Percentiles rank a stretch among this genome's conserved stretches.
Conservation (phyloP, 805 yeast species). For the Candida pini region DNA sequence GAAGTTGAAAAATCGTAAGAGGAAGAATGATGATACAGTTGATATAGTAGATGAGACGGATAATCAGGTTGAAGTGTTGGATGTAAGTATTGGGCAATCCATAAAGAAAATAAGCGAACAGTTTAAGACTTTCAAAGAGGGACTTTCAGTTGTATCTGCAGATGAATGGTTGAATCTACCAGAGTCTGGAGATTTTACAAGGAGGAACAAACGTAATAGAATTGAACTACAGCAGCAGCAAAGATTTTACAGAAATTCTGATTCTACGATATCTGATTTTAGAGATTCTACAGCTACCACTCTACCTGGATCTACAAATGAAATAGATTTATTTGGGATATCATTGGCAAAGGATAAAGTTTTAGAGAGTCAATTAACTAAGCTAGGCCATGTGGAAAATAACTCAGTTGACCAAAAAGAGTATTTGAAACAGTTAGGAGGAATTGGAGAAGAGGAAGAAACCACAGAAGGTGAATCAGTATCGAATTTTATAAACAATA, state of each 20-base stretch:
- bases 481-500: conserved; percentile 20
- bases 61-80: conserved; percentile 10
- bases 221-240: conserved; percentile 54
- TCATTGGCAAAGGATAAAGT: conserved; percentile 62
- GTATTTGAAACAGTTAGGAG: conserved; percentile 37
- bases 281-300: conserved; percentile 31
- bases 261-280: conserved; percentile 42
- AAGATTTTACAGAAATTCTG: conserved; percentile 81
- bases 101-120: conserved; percentile 39
- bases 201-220: conserved; percentile 67
- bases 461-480: conserved; percentile 5
- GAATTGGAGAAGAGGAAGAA: conserved; percentile 13
- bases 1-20: conserved; percentile 12
- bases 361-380: conserved; percentile 49
- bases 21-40: conserved; percentile 17
- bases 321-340: conserved; percentile 44
- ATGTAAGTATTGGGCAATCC: conserved; percentile 19
- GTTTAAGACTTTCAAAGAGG: conserved; percentile 65
- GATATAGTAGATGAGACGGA: conserved; percentile 5
- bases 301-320: conserved; percentile 20
- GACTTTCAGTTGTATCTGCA: conserved; percentile 49
- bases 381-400: conserved; percentile 14
- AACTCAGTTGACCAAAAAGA: conserved; percentile 30
- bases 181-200: conserved; percentile 83
- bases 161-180: conserved; percentile 83